phyloP scores from a whole-genome alignment of 2,329 filamentous ascomycete genomes.

The Apiospora saccharicola region DNA sequence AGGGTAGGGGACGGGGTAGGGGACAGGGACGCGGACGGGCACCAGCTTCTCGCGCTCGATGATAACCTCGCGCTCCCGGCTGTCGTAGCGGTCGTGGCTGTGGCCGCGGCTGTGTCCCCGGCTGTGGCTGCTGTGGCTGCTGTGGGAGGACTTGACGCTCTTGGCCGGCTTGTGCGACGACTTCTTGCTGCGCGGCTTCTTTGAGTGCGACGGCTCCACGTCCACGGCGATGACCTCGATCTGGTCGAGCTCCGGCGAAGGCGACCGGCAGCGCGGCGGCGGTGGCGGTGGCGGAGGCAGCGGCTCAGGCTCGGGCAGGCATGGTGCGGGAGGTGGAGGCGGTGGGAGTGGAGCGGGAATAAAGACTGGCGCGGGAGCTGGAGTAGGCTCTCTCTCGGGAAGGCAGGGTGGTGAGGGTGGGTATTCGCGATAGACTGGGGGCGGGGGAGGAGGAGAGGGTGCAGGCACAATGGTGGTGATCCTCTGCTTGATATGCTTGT shows the following conservation, averaged over 20 bases:
- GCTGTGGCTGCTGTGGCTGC: slow-evolving; percentile 30
- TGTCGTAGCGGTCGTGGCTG: slow-evolving; percentile 35
- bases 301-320: slow-evolving; percentile 32
- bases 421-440: slow-evolving; percentile 22
- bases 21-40: slow-evolving; percentile 50
- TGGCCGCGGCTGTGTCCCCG: slow-evolving; percentile 38
- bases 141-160: slow-evolving; percentile 30
- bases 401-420: slow-evolving; percentile 31
- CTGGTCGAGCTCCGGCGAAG: slow-evolving; percentile 35
- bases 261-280: slow-evolving; percentile 26
- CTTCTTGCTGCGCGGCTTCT: slow-evolving; percentile 41
- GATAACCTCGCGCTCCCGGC: slow-evolving; percentile 54
- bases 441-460: slow-evolving; percentile 30
- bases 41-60: slow-evolving; percentile 60
- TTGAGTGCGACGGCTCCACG: slow-evolving; percentile 45
- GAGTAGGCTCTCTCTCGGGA: slow-evolving; percentile 9
- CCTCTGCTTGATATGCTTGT: slow-evolving; percentile 45
- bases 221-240: slow-evolving; percentile 54
- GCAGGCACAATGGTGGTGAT: slow-evolving; percentile 49
- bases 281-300: slow-evolving; percentile 26
- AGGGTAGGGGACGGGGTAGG: slow-evolving; percentile 51
- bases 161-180: slow-evolving; percentile 32
- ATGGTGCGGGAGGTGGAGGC: slow-evolving; percentile 24
- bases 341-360: slow-evolving; percentile 1
- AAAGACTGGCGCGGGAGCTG: slow-evolving; percentile 24